Conservation (phyloP, 2,329 filamentous ascomycete species). For the Fusarium euwallaceae region DNA sequence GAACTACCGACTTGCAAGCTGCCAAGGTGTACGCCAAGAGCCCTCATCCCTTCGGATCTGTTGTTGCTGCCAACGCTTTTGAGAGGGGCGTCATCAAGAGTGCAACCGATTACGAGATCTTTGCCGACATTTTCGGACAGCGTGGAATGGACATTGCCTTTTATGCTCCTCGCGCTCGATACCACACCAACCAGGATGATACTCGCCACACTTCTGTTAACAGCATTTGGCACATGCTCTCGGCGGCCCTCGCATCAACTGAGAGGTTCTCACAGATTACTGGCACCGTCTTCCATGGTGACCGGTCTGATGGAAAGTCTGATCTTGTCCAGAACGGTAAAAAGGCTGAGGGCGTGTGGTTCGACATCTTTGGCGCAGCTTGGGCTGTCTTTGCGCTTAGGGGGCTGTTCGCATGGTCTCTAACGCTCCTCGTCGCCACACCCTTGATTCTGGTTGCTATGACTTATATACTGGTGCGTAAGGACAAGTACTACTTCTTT, state of each 20-base stretch:
- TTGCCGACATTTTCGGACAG: constrained; percentile 81
- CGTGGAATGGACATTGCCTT: constrained; percentile 94
- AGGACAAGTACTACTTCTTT: constrained; percentile 92
- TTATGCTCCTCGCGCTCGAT: constrained; percentile 85
- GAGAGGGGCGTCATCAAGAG: constrained; percentile 82
- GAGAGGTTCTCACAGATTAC: constrained; percentile 77
- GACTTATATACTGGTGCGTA: constrained; percentile 75
- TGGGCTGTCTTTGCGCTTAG: constrained; percentile 85
- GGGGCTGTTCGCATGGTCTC: constrained; percentile 88
- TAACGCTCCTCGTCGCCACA: constrained; percentile 84
- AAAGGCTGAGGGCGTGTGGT: constrained; percentile 85
- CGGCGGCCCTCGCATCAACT: constrained; percentile 81
- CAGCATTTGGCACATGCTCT: constrained; percentile 95
- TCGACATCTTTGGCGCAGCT: constrained; percentile 85
- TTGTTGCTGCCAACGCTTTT: constrained; percentile 88
- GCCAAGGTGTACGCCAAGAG: constrained; percentile 81
- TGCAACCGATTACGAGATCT: constrained; percentile 90
- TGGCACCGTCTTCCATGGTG: constrained; percentile 74
- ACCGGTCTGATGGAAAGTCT: constrained; percentile 65
- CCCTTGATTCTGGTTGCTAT: constrained; percentile 80
- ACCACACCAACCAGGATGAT: constrained; percentile 94
- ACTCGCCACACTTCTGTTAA: constrained; percentile 78
- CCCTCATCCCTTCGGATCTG: constrained; percentile 84
- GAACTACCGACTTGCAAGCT: constrained; percentile 88
- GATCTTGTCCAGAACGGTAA: constrained; percentile 76